phyloP scores from a whole-genome alignment of 2,329 filamentous ascomycete species.

The Fusarium nematophilum region DNA sequence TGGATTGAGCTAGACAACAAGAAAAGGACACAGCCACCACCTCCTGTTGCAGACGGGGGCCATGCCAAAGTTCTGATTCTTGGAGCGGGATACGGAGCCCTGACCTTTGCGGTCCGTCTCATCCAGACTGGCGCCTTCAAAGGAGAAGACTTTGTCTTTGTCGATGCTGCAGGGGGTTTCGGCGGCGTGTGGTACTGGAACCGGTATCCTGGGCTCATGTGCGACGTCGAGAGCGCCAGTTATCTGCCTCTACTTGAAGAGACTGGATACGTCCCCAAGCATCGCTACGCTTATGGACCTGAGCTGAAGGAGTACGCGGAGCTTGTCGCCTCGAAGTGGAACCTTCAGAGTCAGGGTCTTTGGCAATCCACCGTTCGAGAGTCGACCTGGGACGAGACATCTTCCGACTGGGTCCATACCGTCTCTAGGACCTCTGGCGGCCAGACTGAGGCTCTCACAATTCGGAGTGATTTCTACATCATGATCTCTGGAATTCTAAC shows the following conservation, averaged over 20 bases:
- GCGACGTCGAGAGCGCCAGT: conserved; percentile 69
- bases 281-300: conserved; percentile 57
- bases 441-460: no score
- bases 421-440: no score
- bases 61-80: not conserved
- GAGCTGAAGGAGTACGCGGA: conserved; percentile 58
- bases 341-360: conserved; percentile 49
- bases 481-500: conserved; percentile 54
- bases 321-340: conserved; percentile 55
- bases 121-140: not conserved
- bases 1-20: conserved; percentile 1
- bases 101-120: not conserved
- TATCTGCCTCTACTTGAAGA: conserved; percentile 72
- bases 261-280: conserved; percentile 66
- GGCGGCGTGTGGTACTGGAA: conserved; percentile 67
- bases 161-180: conserved; percentile 57
- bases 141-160: not conserved
- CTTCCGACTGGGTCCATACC: conserved; percentile 40
- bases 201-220: conserved; percentile 61
- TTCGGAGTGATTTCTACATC: conserved; percentile 54
- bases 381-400: conserved; percentile 59
- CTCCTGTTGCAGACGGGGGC: not conserved
- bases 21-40: not conserved
- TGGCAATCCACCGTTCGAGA: conserved; percentile 57
- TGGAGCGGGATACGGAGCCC: not conserved